Evolutionary conservation across 177 flowering plant species (phyloP), one percentile per base, ranked within the genome.

Genomic region (Tripterygium wilfordii): DNA sequence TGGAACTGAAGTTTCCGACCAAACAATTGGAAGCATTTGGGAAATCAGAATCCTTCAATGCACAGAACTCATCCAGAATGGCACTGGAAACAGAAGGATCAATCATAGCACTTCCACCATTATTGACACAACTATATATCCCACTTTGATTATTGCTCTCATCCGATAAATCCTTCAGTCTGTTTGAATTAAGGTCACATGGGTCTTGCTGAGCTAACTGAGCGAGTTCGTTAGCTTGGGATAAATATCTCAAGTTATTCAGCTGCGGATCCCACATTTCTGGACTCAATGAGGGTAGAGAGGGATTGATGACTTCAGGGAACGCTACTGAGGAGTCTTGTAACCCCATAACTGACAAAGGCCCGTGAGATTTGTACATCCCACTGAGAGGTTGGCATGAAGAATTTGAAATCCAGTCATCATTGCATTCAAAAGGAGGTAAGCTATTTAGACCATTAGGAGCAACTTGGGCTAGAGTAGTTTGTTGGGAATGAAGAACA

Each of bases 11-110:
- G 68, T 66, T 78, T 1, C 88, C 71, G 1, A 81, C 57, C 12
- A 80, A 57, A 55, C 78, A 78, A 54, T 77, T 85, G 1, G 94
- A 62, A 19, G 79, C 78, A 48, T 76, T 76, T 42, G 68, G 82
- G 46, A 86, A 72, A 55, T 64, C 48, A 3, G 42, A 53, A 42
- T 75, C 80, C 48, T 77, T 81, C 21, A 79, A 19, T 10, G 75
- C 20, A 45, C 75, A 60, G 36, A 78, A 77, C 10, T 74, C 85
- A 36, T 83, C 88, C 41, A 88, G 64, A 23, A 65, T 61, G 8
- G 76, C 45, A 50, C 77, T 76, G 6, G 96, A 76, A 49, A 79
- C 71, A 9, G 86, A 77, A 29, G 82, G 84, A 65, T 82, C 86
- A 36, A 78, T 56, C 33, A 81, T 49, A 25, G 76, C 54, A 46